Conservation (phyloP, 75 land plant genomes). For the Pinus taeda region DNA sequence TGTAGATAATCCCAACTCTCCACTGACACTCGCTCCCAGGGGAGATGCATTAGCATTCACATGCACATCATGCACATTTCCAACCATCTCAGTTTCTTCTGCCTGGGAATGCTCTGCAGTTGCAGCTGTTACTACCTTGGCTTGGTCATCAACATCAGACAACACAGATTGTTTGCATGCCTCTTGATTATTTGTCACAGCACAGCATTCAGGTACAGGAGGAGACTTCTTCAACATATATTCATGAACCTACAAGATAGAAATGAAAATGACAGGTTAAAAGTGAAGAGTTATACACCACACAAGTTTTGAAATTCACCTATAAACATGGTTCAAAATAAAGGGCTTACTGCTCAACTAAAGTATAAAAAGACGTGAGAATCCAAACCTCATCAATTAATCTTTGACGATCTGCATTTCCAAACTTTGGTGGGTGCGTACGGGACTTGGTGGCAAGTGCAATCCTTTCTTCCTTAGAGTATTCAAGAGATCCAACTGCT, state of each 20-base stretch:
- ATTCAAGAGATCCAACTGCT: conserved; percentile 92
- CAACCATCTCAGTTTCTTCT: conserved; percentile 19
- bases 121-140: conserved; percentile 7
- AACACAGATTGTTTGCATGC: neutral
- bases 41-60: conserved; percentile 25
- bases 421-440: conserved; percentile 73
- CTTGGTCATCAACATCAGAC: conserved; percentile 10
- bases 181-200: conserved; percentile 6
- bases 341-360: neutral
- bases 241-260: conserved; percentile 51
- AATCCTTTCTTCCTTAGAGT: conserved; percentile 84
- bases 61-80: conserved; percentile 18
- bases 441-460: conserved; percentile 90
- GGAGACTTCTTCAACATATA: conserved; percentile 71
- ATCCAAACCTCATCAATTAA: conserved; percentile 88
- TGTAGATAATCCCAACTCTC: neutral
- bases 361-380: neutral
- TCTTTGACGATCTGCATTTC: conserved; percentile 81
- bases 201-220: conserved; percentile 38
- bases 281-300: neutral
- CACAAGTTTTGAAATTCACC: neutral
- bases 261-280: neutral
- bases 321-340: neutral
- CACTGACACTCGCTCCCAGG: conserved; percentile 3
- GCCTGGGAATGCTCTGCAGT: conserved; percentile 10